Conservation (phyloP, 257 asterid genomes). For the Fraxinus americana region DNA sequence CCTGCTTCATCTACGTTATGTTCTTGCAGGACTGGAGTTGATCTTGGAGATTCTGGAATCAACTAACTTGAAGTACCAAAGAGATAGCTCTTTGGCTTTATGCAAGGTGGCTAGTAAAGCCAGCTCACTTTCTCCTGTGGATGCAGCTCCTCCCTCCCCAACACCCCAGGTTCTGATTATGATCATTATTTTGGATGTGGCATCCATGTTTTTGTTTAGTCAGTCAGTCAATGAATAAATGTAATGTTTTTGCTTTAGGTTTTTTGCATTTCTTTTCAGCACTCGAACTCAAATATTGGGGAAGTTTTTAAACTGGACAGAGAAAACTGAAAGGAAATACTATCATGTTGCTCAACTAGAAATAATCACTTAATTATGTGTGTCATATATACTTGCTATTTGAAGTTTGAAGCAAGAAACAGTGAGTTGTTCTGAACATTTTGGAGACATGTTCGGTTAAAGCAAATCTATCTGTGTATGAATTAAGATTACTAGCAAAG, state of each 20-base stretch:
- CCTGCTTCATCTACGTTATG: slow-evolving; percentile 25
- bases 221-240: neutral
- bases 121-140: slow-evolving; percentile 74
- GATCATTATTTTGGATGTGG: slow-evolving; percentile 10
- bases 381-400: neutral
- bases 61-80: slow-evolving; percentile 58
- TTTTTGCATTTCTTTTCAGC: neutral
- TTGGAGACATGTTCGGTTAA: neutral
- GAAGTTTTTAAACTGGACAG: neutral
- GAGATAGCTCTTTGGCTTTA: slow-evolving; percentile 79
- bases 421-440: neutral
- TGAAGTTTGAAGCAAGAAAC: neutral
- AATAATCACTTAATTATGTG: slow-evolving; percentile 5
- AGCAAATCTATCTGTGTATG: neutral
- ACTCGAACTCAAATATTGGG: neutral
- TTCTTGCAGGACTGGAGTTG: slow-evolving; percentile 64
- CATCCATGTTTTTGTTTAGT: slow-evolving; percentile 7
- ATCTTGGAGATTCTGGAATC: slow-evolving; percentile 90
- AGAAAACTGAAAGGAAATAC: slow-evolving; percentile 4
- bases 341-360: slow-evolving; percentile 3
- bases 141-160: slow-evolving; percentile 99
- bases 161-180: slow-evolving; percentile 68
- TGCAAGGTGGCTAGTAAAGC: slow-evolving; percentile 84
- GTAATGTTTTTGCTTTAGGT: neutral
- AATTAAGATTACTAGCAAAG: neutral